Base-by-base conservation (phyloP, 2,329 filamentous ascomycete genomes). In the Colletotrichum higginsianum region DNA sequence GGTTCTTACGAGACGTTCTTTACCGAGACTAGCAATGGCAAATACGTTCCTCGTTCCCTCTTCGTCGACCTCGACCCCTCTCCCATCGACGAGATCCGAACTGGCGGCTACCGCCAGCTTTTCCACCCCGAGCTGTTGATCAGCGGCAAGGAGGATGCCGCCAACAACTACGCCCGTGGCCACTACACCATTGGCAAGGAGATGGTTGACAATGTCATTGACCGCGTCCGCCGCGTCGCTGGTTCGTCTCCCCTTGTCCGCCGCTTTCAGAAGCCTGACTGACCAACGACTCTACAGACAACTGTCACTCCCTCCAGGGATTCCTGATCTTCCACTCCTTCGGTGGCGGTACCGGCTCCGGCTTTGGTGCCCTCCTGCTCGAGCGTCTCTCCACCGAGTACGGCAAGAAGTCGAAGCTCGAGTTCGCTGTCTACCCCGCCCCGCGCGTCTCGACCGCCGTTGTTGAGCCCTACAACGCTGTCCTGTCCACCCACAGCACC, bases 101-200 rank as follows among this genome's bases (percentile, higher is more conserved):
- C 90, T 66, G 91, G 91, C 72, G 73, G 78, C 75, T 93, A 92
- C 84, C 89, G 90, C 77, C 87, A 91, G 79, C 88, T 93, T 73
- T 93, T 92, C 86, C 91, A 93, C 84, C 91, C 91, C 56, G 91
- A 93, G 85, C 86, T 91, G 77, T 83, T 93, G 79, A 90, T 93
- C 80, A 93, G 89, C 82, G 91, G 91, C 83, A 93, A 93, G 87
- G 91, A 93, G 82, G 91, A 93, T 88, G 91, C 91, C 71, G 90
- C 91, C 84, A 93, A 93, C 86, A 93, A 93, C 87, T 93, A 93
- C 79, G 91, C 91, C 76, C 91, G 91, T 85, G 91, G 91, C 69
- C 91, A 93, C 84, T 93, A 93, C 84, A 93, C 91, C 77, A 90
- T 93, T 77, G 91, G 91, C 84, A 93, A 93, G 87, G 91, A 93